Percentiles rank a stretch among this genome's conserved stretches.
phyloP scores from a whole-genome alignment of 495 filamentous ascomycete genomes.

The Cercophora scortea region DNA sequence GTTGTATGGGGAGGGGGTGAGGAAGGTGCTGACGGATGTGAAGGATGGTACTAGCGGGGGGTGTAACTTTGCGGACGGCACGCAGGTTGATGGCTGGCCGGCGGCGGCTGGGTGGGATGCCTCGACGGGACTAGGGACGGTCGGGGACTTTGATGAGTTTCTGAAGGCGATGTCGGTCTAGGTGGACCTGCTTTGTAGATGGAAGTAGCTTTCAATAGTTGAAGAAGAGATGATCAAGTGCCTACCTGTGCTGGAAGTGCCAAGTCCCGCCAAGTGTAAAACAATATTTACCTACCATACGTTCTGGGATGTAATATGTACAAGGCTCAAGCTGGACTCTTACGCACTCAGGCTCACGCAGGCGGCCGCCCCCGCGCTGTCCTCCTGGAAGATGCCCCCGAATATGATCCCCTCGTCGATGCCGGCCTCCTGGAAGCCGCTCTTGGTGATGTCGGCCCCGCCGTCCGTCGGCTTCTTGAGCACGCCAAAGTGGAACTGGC shows the following conservation, averaged over 20 bases:
- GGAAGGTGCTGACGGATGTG: slow-evolving; percentile 24
- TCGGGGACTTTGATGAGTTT: slow-evolving; percentile 28
- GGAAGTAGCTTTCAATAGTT: too few species aligned
- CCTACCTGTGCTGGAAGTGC: too few species aligned
- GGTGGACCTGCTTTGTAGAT: too few species aligned
- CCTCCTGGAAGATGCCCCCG: slow-evolving; percentile 40
- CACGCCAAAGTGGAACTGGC: slow-evolving; percentile 40
- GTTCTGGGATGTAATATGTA: too few species aligned
- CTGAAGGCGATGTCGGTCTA: slow-evolving; percentile 12
- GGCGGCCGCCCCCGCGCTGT: slow-evolving; percentile 21
- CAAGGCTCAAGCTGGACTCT: too few species aligned
- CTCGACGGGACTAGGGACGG: slow-evolving; percentile 31
- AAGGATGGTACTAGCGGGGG: slow-evolving; percentile 22
- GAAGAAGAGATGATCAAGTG: too few species aligned
- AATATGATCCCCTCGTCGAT: slow-evolving; percentile 41
- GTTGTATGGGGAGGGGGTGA: slow-evolving; percentile 23
- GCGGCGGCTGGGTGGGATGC: slow-evolving; percentile 27
- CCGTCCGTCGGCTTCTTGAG: slow-evolving; percentile 34
- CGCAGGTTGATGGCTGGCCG: slow-evolving; percentile 19
- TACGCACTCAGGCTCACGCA: slow-evolving; percentile 22
- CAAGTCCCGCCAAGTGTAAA: too few species aligned
- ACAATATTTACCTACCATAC: too few species aligned
- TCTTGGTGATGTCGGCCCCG: slow-evolving; percentile 27
- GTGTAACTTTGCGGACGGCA: slow-evolving; percentile 23
- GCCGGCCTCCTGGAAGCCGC: slow-evolving; percentile 31